Conservation (phyloP, 495 filamentous ascomycete species). For the Apodospora peruviana region DNA sequence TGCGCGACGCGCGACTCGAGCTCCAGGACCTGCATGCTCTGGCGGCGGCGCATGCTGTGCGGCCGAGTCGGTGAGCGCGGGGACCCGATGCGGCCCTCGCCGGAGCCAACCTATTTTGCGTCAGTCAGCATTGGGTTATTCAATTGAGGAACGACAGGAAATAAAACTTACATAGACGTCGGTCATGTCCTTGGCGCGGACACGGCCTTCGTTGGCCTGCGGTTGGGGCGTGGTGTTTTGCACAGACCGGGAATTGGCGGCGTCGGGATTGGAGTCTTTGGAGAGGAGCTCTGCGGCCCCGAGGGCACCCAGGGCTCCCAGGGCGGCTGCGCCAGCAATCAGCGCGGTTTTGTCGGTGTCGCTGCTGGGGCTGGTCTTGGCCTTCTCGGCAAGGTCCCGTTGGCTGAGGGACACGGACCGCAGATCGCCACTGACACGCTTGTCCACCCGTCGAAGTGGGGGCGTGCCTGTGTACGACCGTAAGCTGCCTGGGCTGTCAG, state of each 20-base stretch:
- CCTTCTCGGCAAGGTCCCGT: conserved; percentile 27
- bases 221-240: conserved; percentile 58
- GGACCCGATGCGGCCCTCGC: conserved; percentile 79
- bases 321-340: conserved; percentile 29
- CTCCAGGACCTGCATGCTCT: conserved; percentile 93
- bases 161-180: conserved; percentile 82
- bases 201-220: conserved; percentile 81
- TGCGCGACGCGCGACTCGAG: conserved; percentile 71
- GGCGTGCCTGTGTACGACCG: conserved; percentile 49
- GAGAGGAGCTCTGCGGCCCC: conserved; percentile 12
- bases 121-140: conserved; percentile 6
- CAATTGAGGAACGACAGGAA: conserved; percentile 8
- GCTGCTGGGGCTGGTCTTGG: conserved; percentile 9
- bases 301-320: conserved; percentile 27
- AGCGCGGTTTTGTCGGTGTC: not conserved
- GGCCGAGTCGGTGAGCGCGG: conserved; percentile 92
- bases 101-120: conserved; percentile 75
- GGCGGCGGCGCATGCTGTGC: conserved; percentile 89
- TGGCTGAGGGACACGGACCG: conserved; percentile 65
- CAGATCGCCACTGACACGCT: conserved; percentile 74
- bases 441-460: conserved; percentile 65
- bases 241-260: conserved; percentile 39
- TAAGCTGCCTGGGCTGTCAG: conserved; percentile 54
- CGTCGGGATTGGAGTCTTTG: not conserved
- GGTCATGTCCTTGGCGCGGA: conserved; percentile 75